phyloP scores from a whole-genome alignment of 2,329 filamentous ascomycete species.

The Botrytis deweyae region DNA sequence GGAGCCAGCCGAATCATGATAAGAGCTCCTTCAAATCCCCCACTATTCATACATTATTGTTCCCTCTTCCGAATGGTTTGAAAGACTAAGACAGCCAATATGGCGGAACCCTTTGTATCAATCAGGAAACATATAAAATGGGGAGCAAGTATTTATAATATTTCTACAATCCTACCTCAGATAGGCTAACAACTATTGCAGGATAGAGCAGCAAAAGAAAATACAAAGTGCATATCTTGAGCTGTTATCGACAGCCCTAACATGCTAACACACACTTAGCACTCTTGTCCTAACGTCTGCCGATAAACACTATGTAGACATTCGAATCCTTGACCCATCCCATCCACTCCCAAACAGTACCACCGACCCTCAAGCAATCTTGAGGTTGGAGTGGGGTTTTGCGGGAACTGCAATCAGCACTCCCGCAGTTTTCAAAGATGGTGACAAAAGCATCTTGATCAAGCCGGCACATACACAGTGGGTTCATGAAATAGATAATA shows the following conservation, averaged over 20 bases:
- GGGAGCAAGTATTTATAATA: slow-evolving; percentile 28
- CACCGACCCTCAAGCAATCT: slow-evolving; percentile 20
- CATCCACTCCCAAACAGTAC: slow-evolving; percentile 2
- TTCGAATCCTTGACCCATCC: slow-evolving; percentile 32
- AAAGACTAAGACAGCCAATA: neutral
- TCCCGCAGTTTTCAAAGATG: slow-evolving; percentile 22
- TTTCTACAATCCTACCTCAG: neutral
- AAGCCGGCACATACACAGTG: slow-evolving; percentile 33
- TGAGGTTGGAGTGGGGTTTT: slow-evolving; percentile 39
- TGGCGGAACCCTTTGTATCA: slow-evolving; percentile 29
- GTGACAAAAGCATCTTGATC: slow-evolving; percentile 22
- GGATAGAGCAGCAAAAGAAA: slow-evolving; percentile 30
- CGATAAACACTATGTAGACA: slow-evolving; percentile 36
- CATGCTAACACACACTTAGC: slow-evolving; percentile 22
- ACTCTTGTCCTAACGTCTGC: slow-evolving; percentile 39
- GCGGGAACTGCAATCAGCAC: slow-evolving; percentile 27
- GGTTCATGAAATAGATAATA: slow-evolving; percentile 36
- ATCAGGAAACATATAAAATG: slow-evolving; percentile 34
- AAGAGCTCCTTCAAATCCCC: slow-evolving; percentile 6
- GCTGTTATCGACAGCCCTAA: neutral
- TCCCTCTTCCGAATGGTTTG: neutral
- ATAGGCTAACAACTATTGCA: slow-evolving; percentile 14
- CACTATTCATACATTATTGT: slow-evolving; percentile 1
- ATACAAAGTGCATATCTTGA: slow-evolving; percentile 27
- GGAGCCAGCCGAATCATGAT: slow-evolving; percentile 6